Evolutionary conservation across 176 grass and related monocot species (phyloP).

Genomic region (bread wheat (Triticum aestivum)): IWGSC_CS_RefSeq_v2.1 NC_057811.1:488472739-488473238

Average conservation of each 20-base stretch:
- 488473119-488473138: neutral
- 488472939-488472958: neutral
- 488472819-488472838: neutral
- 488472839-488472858: neutral
- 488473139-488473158: neutral
- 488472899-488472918: constrained; percentile 18
- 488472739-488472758: neutral
- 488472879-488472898: constrained; percentile 18
- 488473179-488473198: neutral
- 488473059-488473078: neutral
- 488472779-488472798: neutral
- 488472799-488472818: neutral
- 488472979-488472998: neutral
- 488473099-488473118: neutral
- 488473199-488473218: neutral
- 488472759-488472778: neutral
- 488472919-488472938: constrained; percentile 1
- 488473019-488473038: neutral
- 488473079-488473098: constrained; percentile 4
- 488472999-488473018: constrained; percentile 1
- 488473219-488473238: too few relatives aligned
- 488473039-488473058: neutral
- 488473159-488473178: neutral
- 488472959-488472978: neutral
- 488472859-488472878: constrained; percentile 8